Evolutionary conservation across 805 yeast genomes (phyloP), one percentile per base, ranked within the genome.

Genomic region (Candida tammaniensis): DNA sequence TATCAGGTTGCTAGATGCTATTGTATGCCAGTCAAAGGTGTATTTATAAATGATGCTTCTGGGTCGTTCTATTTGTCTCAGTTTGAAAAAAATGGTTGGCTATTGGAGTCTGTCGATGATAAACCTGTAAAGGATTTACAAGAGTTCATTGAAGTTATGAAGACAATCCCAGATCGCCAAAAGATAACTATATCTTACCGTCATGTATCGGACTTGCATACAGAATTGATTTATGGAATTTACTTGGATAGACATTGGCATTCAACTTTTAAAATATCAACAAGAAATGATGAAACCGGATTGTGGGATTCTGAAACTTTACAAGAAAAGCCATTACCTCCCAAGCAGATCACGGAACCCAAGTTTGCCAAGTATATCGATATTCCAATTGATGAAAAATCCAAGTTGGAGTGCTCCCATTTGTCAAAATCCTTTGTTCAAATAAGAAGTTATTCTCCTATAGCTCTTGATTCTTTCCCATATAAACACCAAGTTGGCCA

Each of bases 1-100:
- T 89, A 89, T 55, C 96, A 89, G 59, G 70, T 88, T 62, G 96
- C 96, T 2, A 74, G 95, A 51, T 73, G 80, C 31, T 86, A 79
- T 51, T 86, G 89, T 20, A 73, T 88, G 19, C 93, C 96, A 0
- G 93, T 84, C 1, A 73, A 66, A 44, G 97, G 97, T 24, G 95
- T 89, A 1, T 87, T 77, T 53, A 70, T 86, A 25, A 81, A 82
- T 46, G 76, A 82, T 47, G 86, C 93, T 0, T 70, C 85, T 1
- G 91, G 91, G 0, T 80, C 91, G 0, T 87, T 89, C 60, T 75
- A 68, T 29, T 54, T 82, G 28, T 76, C 77, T 24, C 49, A 67
- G 6, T 70, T 65, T 32, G 87, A 83, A 36, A 68, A 74, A 37
- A 68, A 71, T 18, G 95, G 95, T 10, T 88, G 95, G 93, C 60